Conservation (phyloP, 2,329 filamentous ascomycete genomes). For the Colletotrichum tabaci region DNA sequence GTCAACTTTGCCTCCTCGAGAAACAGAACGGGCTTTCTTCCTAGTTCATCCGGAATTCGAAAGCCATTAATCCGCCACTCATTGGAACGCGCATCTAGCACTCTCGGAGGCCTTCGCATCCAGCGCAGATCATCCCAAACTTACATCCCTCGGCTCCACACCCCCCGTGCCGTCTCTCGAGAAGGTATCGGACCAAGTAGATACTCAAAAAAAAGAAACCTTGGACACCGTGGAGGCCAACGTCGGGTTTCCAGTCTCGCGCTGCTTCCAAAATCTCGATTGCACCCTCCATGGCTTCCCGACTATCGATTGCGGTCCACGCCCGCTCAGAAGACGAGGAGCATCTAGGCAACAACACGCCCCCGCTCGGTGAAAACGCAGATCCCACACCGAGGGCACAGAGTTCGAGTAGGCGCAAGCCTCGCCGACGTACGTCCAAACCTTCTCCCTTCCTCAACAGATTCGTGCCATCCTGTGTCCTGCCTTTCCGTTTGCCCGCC, state of each 20-base stretch:
- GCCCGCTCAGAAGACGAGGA: neutral
- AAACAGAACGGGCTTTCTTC: neutral
- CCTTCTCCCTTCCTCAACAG: neutral
- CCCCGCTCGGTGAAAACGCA: constrained; percentile 4
- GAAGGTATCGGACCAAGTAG: neutral
- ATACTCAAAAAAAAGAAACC: neutral
- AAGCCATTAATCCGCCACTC: neutral
- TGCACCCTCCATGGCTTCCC: neutral
- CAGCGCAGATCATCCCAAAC: neutral
- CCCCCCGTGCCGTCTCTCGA: neutral
- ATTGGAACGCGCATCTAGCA: neutral
- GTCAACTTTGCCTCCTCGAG: neutral
- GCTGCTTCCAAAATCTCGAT: neutral
- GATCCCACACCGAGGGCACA: neutral
- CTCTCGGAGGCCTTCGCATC: neutral
- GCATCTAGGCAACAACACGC: neutral
- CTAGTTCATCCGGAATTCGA: neutral
- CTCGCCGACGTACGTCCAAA: constrained; percentile 7
- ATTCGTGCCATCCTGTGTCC: too few species aligned
- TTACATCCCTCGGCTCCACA: constrained; percentile 16
- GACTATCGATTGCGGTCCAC: constrained; percentile 12
- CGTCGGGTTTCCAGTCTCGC: neutral
- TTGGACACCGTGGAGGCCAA: neutral
- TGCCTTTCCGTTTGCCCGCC: too few species aligned
- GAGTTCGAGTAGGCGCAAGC: neutral